Evolutionary conservation across 345 rosid genomes (phyloP).

Genomic region (Erodium maritimum): DNA sequence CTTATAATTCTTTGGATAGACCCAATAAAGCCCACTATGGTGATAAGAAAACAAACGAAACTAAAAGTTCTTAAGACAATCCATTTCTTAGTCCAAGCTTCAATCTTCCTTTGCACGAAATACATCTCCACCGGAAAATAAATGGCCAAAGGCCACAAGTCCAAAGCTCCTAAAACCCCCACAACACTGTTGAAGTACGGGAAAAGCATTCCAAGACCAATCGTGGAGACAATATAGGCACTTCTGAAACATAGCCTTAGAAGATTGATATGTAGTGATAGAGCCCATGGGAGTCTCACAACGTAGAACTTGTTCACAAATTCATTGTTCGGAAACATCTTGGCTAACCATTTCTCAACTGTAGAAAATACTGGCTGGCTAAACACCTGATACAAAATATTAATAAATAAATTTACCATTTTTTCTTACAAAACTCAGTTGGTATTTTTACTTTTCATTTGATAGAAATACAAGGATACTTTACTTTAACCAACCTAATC

Average conservation of each 20-base stretch:
- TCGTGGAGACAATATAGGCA: constrained; percentile 30
- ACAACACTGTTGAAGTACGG: constrained; percentile 58
- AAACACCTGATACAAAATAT: constrained; percentile 31
- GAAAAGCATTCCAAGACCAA: constrained; percentile 29
- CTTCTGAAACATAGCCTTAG: constrained; percentile 38
- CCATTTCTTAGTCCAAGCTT: constrained; percentile 43
- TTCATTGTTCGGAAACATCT: constrained; percentile 24
- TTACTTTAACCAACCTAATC: too few species aligned
- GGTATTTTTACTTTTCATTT: too few species aligned
- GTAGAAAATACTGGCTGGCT: constrained; percentile 62
- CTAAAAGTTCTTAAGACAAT: constrained; percentile 40
- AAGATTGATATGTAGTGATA: constrained; percentile 20
- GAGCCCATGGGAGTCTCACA: constrained; percentile 18
- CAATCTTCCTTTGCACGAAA: constrained; percentile 36
- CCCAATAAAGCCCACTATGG: constrained; percentile 29
- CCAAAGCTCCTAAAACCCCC: constrained; percentile 48
- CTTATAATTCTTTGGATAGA: constrained; percentile 30
- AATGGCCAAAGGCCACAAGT: constrained; percentile 58
- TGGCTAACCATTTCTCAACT: constrained; percentile 38
- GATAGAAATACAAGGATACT: too few species aligned
- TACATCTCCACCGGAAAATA: constrained; percentile 64
- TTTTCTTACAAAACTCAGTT: too few species aligned
- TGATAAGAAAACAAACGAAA: constrained; percentile 28
- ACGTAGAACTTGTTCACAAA: constrained; percentile 30
- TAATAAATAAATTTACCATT: constrained; percentile 7